Conservation (phyloP, 345 rosid genomes). For the Zanthoxylum bungeanum region DNA sequence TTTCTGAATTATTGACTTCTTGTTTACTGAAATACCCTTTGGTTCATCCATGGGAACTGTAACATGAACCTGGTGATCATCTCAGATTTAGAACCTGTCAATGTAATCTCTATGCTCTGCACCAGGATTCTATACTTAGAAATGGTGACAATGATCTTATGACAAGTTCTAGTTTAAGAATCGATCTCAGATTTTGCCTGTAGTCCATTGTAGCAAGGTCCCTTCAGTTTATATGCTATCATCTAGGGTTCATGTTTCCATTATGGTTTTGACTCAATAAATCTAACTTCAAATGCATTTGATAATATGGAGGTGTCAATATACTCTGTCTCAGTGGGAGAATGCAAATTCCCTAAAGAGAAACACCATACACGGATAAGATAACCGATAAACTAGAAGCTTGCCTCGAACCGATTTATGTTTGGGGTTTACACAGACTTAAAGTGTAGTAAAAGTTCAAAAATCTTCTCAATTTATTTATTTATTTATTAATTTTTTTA, state of each 20-base stretch:
- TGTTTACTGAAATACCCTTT: slow-evolving; percentile 17
- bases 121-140: neutral
- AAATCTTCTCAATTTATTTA: too few species aligned
- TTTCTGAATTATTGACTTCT: slow-evolving; percentile 31
- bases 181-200: neutral
- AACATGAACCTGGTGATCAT: slow-evolving; percentile 11
- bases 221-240: neutral
- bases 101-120: neutral
- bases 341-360: too few species aligned
- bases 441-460: too few species aligned
- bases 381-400: too few species aligned
- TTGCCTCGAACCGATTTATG: too few species aligned
- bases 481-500: neutral
- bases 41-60: slow-evolving; percentile 13
- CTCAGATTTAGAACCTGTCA: neutral
- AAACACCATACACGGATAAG: too few species aligned
- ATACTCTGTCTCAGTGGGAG: neutral
- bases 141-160: neutral
- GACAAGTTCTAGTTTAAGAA: too few species aligned
- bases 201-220: neutral
- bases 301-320: neutral
- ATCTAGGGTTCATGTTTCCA: neutral
- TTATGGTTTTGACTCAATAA: neutral
- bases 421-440: too few species aligned
- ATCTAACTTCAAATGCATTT: neutral